Conservation (phyloP, 768 basidiomycete genomes). For the Phylloporus sp. region DNA sequence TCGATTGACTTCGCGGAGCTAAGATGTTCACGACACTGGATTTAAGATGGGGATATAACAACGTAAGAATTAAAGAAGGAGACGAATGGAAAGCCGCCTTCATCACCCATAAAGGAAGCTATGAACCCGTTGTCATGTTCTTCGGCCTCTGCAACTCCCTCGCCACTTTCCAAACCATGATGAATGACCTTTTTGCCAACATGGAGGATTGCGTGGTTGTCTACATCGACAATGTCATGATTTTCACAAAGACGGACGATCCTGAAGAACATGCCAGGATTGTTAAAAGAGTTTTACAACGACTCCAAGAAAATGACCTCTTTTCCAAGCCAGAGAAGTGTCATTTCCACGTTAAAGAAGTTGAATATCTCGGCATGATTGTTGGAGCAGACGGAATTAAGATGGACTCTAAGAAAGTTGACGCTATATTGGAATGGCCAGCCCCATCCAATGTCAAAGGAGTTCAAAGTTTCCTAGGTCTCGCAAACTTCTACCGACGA, state of each 20-base stretch:
- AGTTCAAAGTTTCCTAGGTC: background rate
- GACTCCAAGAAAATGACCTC: background rate
- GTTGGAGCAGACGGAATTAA: background rate
- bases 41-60: background rate
- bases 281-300: background rate
- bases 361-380: background rate
- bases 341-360: background rate
- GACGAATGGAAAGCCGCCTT: background rate
- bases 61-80: background rate
- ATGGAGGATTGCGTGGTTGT: background rate
- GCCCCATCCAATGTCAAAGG: no score
- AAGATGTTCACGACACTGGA: background rate
- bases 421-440: no score
- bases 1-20: no score
- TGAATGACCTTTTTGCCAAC: background rate
- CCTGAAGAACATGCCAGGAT: background rate
- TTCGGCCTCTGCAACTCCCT: background rate
- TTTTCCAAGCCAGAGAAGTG: background rate
- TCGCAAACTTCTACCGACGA: no score
- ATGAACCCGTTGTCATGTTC: background rate
- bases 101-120: no score
- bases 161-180: background rate
- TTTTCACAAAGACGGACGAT: background rate
- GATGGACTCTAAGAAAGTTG: no score
- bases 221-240: background rate